These are phyloP conservation scores for Nannochloropsis oceanica DNA, from an alignment of 108 stramenopile genomes.

Conservation along the genomic window DNA sequence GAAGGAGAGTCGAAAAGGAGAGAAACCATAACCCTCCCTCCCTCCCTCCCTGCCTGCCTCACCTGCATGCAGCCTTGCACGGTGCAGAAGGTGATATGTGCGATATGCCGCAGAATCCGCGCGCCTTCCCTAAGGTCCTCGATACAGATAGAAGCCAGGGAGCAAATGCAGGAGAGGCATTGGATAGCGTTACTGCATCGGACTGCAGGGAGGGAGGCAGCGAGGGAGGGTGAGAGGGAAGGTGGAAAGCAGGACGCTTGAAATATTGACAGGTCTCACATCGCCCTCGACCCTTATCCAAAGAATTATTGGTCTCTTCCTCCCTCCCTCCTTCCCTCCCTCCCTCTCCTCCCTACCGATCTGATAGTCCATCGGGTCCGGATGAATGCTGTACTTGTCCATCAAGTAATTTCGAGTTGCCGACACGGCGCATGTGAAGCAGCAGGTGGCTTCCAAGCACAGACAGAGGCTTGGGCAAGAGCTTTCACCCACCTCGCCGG, in stretches of 20 bases:
- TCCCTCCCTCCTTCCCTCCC: too few species aligned
- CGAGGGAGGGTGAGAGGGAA: too few species aligned
- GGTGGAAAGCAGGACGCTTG: too few species aligned
- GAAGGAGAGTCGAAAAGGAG: background rate
- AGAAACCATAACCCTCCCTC: background rate
- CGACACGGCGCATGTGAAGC: slow-evolving; percentile 29
- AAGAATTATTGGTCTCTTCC: too few species aligned
- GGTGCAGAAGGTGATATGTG: background rate
- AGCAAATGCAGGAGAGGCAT: slow-evolving; percentile 27
- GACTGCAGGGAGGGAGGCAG: background rate
- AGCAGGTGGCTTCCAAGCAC: slow-evolving; percentile 27
- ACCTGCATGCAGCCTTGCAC: background rate
- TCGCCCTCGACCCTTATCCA: too few species aligned
- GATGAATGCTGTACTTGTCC: slow-evolving; percentile 20
- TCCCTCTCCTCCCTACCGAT: background rate
- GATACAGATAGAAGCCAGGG: slow-evolving; percentile 14
- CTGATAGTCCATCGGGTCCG: slow-evolving; percentile 26
- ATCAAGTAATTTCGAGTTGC: slow-evolving; percentile 27
- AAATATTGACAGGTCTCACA: too few species aligned
- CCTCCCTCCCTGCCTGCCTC: background rate
- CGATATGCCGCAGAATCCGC: slow-evolving; percentile 16
- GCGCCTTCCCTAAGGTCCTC: slow-evolving; percentile 17
- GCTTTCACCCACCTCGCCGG: slow-evolving; percentile 23
- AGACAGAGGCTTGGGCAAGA: slow-evolving; percentile 22
- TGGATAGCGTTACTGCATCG: slow-evolving; percentile 21